Base-by-base conservation (phyloP, 208 protist species). In the Leishmania gerbilli region DNA sequence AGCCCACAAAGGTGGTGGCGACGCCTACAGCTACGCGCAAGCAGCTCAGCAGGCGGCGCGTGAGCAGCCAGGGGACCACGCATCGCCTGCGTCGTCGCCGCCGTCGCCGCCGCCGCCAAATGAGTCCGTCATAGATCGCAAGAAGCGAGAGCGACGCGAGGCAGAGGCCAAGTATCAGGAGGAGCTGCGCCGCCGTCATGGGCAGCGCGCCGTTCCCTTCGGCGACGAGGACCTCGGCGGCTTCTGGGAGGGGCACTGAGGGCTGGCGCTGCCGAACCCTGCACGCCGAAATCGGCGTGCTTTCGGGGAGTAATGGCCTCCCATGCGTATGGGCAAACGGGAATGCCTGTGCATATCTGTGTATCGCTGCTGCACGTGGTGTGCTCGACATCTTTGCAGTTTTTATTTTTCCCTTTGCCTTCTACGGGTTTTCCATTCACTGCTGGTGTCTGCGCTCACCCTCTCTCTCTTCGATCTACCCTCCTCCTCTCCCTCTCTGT, bases 161-260 rank as follows among this genome's bases (percentile, higher is more conserved):
- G 83, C 84, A 77, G 90, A 96, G 86, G 89, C 79, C 21, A 90
- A 92, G 78, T 94, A 95, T 76, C 92, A 96, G 65, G 87, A 89
- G 60, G 88, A 91, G 27, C 84, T 95, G 64, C 92, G 94, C n/a
- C 90, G 88, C 4, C 90, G 91, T 31, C 94, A 96, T 76, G 91
- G 91, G 0, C 74, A 91, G 60, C 92, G 93, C 58, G 94, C 92
- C 13, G 82, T 88, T 24, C 92, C 91, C 49, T 97, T 97, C 77
- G 90, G 87, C 42, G 94, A 97, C 58, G 83, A 88, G 31, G 92
- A 95, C 60, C 85, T 97, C 24, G 68, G 80, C 7, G 94, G 91
- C 55, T 79, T 95, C 71, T 97, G 94, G 94, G 87, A 90, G 51
- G 71, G 79, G 11, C 83, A 88, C 55, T 89, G 79, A 81, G 65